Evolutionary conservation across 352 stramenopile genomes (phyloP), one percentile per base, ranked within the genome.

Genomic region (Pythium inflatum): DNA sequence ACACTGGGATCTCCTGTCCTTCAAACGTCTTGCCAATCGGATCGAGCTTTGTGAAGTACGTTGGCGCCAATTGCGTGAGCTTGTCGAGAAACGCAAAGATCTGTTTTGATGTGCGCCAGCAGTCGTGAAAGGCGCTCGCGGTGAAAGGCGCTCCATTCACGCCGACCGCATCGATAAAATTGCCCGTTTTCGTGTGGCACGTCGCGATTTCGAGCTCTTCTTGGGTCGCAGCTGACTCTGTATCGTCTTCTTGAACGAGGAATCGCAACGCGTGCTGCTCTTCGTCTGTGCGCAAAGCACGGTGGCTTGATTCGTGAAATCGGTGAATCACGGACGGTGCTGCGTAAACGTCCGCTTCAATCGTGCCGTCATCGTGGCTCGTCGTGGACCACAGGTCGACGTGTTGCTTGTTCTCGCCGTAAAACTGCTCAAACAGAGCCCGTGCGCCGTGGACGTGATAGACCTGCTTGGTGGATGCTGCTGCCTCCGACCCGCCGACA

Each of bases 61-160:
- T 11, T 1, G 67, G 38, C 12, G 73, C 68, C 50, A 70, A 20
- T 1, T 20, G n/a, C 3, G 53, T 50, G 40, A 81, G 66, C 58
- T 58, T 67, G 50, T 76, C 69, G 22, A 79, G 56, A 33, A 75
- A 81, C 33, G 49, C 53, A 30, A 73, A 68, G 18, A 77, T 63
- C 25, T 81, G 57, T 4, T 33, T 60, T 0, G 56, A 49, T 3
- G 46, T 76, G 13, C 75, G 71, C 65, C 73, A 81, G 50, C 75
- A 81, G 48, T 78, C 63, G 54, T 78, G 75, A 56, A 81, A 81
- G 3, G 31, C 50, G 36, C 65, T 81, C 24, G 56, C 41, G 9
- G 61, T 69, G 62, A 77, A 81, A 2, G 4, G n/a, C 13, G 20
- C 36, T 12, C 46, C 33, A 1, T 56, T 11, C 18, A 28, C 30